Evolutionary conservation across 2,329 filamentous ascomycete species (phyloP), one percentile per base, ranked within the genome.

Genomic region (Ceratocystis harringtonii): DNA sequence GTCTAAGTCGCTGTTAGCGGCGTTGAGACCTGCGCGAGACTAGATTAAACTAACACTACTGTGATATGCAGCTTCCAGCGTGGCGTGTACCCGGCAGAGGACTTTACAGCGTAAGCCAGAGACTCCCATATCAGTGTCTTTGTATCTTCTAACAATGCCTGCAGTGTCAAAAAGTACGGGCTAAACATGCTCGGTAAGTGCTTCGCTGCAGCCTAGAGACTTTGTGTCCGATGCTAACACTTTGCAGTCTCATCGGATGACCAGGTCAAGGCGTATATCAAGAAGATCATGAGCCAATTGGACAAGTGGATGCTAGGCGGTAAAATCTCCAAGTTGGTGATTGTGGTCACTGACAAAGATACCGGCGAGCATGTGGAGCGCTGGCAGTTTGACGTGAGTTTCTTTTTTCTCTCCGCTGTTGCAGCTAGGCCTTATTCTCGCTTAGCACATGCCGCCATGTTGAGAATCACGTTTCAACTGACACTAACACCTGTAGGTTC

Each of bases 221-320:
- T 19, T 17, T n/a, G 63, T 7, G 60, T 6, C 28, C 15, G 30
- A 48, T 44, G 32, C 66, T 64, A 65, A 66, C 50, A 22, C 19
- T 67, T 17, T 55, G 17, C 73, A 86, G 92, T 97, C 63, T 95
- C 92, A 41, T 85, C 91, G 69, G 94, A 99, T 75, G 94, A 97
- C 78, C 92, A 99, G 78, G 94, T 99, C 74, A 95, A 96, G 77
- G 90, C 92, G 41, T 99, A 99, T 78, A 95, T 99, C 80, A 96
- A 96, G 77, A 96, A 95, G 78, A 97, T 99, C 78, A 99, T 96
- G 92, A 87, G 86, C 32, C 94, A 99, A 76, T 84, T 99, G 67
- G 92, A 95, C 78, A 90, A 90, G 74, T 99, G 94, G 94, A 97
- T 97, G 91, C 81, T 91, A 64, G 89, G 88, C 71, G 90, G 92